phyloP scores from a whole-genome alignment of 768 basidiomycete species.

The Boletus fagicola region DNA sequence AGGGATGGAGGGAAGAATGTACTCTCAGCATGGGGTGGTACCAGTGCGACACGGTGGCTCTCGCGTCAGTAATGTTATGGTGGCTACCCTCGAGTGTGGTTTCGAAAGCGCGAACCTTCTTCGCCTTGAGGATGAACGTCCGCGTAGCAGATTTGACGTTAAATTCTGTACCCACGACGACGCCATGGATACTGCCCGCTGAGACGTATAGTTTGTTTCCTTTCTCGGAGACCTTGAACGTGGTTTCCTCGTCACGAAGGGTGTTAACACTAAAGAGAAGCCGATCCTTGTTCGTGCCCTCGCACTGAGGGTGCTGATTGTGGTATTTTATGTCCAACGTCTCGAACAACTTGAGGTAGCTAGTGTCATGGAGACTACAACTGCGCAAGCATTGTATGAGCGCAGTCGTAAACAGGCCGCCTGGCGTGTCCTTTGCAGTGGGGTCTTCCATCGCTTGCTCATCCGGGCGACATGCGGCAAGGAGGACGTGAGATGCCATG shows the following conservation, averaged over 20 bases:
- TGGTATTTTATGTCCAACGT: conserved; percentile 5
- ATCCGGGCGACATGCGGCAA: conserved; percentile 22
- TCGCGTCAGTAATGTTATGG: conserved; percentile 1
- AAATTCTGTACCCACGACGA: conserved; percentile 17
- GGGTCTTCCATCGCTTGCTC: conserved; percentile 16
- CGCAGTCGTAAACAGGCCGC: conserved; percentile 20
- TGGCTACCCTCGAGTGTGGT: conserved; percentile 12
- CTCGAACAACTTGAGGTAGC: conserved; percentile 12
- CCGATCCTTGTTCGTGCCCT: conserved; percentile 15
- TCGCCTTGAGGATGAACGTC: conserved; percentile 10
- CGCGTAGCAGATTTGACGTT: background rate
- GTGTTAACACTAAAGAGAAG: conserved; percentile 23
- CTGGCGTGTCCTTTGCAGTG: conserved; percentile 1
- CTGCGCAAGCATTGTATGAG: conserved; percentile 14
- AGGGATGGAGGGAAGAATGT: conserved; percentile 1
- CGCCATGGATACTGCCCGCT: conserved; percentile 19
- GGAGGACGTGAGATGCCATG: conserved; percentile 21
- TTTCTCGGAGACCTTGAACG: conserved; percentile 15
- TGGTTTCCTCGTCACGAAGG: conserved; percentile 8
- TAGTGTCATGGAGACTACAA: conserved; percentile 14
- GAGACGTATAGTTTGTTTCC: conserved; percentile 9
- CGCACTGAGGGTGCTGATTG: conserved; percentile 21
- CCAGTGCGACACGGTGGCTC: conserved; percentile 14
- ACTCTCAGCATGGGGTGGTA: conserved; percentile 8
- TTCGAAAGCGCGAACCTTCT: conserved; percentile 14